Conservation (phyloP, 768 basidiomycete genomes). For the Rhodocollybia butyracea region DNA sequence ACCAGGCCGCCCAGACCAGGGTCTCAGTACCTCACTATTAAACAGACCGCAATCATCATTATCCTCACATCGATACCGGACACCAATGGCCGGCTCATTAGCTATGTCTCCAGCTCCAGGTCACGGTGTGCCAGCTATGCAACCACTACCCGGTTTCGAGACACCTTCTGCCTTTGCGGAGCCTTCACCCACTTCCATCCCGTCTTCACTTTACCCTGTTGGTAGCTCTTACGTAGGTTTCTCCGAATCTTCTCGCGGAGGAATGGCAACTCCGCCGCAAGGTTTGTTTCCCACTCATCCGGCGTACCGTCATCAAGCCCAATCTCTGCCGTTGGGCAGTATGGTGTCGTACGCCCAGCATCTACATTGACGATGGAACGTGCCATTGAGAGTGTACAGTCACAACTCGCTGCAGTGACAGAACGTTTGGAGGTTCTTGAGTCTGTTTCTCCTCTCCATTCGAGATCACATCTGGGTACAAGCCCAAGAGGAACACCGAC, state of each 20-base stretch:
- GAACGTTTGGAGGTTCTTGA: slow-evolving; percentile 79
- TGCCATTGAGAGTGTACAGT: slow-evolving; percentile 77
- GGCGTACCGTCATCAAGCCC: slow-evolving; percentile 31
- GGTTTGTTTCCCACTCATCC: slow-evolving; percentile 30
- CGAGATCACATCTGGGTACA: slow-evolving; percentile 37
- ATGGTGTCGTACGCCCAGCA: slow-evolving; percentile 38
- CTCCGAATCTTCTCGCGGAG: slow-evolving; percentile 35
- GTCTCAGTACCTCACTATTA: slow-evolving; percentile 31
- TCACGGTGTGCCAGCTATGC: slow-evolving; percentile 50
- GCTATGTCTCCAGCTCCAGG: slow-evolving; percentile 48
- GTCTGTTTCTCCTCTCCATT: slow-evolving; percentile 36
- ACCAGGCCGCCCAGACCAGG: slow-evolving; percentile 23
- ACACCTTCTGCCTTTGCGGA: slow-evolving; percentile 72
- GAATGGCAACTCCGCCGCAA: slow-evolving; percentile 33
- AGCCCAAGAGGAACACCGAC: slow-evolving; percentile 38
- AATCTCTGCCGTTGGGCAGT: slow-evolving; percentile 30
- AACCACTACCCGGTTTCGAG: slow-evolving; percentile 69
- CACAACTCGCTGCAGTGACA: slow-evolving; percentile 75
- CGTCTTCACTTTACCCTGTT: slow-evolving; percentile 33
- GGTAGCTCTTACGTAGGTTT: slow-evolving; percentile 35
- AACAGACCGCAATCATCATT: slow-evolving; percentile 73
- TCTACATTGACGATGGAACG: slow-evolving; percentile 62
- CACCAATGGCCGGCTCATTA: slow-evolving; percentile 64
- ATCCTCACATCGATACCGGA: slow-evolving; percentile 76
- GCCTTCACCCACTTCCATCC: slow-evolving; percentile 34